Conservation (phyloP, 306 rosid species). For the Ammopiptanthus mongolicus region DNA sequence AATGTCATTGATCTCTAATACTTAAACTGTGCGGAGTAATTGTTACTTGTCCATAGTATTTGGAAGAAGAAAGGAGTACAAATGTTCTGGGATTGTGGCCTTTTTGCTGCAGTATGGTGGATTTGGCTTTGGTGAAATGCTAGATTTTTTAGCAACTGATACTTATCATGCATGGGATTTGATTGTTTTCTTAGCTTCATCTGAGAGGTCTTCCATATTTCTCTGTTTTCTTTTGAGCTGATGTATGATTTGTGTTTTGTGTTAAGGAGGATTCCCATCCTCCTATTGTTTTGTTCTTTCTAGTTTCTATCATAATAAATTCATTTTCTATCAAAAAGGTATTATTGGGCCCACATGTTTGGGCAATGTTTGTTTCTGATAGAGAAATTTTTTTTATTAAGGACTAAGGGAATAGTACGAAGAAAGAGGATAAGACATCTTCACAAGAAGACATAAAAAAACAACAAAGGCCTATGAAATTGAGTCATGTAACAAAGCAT, state of each 20-base stretch:
- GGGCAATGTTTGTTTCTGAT: neutral
- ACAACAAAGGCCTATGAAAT: too few relatives aligned
- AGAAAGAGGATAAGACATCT: too few relatives aligned
- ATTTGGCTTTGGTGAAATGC: neutral
- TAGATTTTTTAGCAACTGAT: neutral
- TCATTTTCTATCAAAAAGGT: neutral
- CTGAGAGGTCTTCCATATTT: neutral
- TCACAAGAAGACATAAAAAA: too few relatives aligned
- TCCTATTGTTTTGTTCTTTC: neutral
- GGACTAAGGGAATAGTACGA: too few relatives aligned
- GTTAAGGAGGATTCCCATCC: neutral
- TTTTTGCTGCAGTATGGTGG: neutral
- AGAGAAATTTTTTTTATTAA: too few relatives aligned
- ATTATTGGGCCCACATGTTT: neutral
- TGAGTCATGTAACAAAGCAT: too few relatives aligned
- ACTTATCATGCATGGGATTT: neutral
- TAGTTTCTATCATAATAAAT: neutral
- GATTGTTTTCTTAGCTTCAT: neutral
- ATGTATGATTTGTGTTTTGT: neutral
- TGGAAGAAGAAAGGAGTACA: neutral
- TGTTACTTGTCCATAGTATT: neutral
- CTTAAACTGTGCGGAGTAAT: neutral
- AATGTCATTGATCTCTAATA: conserved; percentile 2
- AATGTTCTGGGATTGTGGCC: neutral
- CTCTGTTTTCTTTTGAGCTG: neutral